A percentile compares a stretch with the other conserved stretches of the same genome.
These are phyloP conservation scores for Dictyostelium brefeldianum DNA, from an alignment of 78 protist species.

Conservation along the genomic window DNA sequence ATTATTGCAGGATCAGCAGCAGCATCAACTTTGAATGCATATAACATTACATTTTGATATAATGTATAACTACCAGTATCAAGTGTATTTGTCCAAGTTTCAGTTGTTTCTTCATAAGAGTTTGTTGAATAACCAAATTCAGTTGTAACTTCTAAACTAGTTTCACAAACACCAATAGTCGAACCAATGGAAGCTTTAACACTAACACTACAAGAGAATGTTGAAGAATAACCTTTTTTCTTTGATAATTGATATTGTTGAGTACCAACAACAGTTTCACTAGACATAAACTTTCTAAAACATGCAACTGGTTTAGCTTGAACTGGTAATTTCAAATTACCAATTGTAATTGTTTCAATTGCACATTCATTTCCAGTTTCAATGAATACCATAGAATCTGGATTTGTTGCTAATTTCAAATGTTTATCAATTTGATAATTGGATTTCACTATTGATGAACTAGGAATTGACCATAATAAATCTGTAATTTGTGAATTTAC, in stretches of 20 bases:
- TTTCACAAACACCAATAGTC: slow-evolving; percentile 19
- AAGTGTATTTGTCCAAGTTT: not conserved
- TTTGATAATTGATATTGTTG: not conserved
- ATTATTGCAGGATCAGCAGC: not conserved
- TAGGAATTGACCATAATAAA: slow-evolving; percentile 2
- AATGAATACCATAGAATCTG: slow-evolving; percentile 29
- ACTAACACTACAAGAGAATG: not conserved
- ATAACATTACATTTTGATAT: slow-evolving; percentile 13
- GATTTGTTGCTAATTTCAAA: not conserved
- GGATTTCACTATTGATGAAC: not conserved
- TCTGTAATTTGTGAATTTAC: not conserved
- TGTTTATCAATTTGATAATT: slow-evolving; percentile 22
- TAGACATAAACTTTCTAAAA: not conserved
- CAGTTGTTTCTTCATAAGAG: not conserved
- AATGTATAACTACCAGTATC: not conserved
- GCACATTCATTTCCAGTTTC: not conserved
- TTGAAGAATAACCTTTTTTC: slow-evolving; percentile 2
- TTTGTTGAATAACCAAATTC: not conserved
- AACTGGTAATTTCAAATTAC: slow-evolving; percentile 23
- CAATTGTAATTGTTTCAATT: not conserved
- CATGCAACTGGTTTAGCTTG: slow-evolving; percentile 21
- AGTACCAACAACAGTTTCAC: slow-evolving; percentile 31
- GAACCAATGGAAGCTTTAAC: not conserved
- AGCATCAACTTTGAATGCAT: slow-evolving; percentile 18
- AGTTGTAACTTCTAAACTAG: not conserved